A percentile compares a stretch with the other conserved stretches of the same genome.
phyloP scores from a whole-genome alignment of 352 stramenopile species.

The Globisporangium acanthophoron region DNA sequence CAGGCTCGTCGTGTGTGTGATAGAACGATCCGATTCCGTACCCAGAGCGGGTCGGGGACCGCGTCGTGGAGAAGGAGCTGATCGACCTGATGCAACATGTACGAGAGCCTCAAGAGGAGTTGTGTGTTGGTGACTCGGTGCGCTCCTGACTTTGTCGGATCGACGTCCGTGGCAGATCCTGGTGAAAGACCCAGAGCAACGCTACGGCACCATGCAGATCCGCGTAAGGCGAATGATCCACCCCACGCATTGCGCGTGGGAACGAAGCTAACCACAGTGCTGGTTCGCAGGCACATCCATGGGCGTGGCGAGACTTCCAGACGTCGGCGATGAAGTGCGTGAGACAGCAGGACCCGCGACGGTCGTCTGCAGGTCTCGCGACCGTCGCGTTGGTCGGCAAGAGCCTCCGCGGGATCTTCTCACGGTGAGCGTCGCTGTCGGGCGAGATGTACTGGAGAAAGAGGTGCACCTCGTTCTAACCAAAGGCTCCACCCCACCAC shows the following conservation, averaged over 20 bases:
- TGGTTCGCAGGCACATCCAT: slow-evolving; percentile 43
- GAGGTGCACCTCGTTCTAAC: too few species aligned
- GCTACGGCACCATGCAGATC: slow-evolving; percentile 64
- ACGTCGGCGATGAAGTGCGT: slow-evolving; percentile 65
- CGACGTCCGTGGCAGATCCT: slow-evolving; percentile 36
- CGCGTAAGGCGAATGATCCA: slow-evolving; percentile 30
- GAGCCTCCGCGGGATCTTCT: slow-evolving; percentile 49
- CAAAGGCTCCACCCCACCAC: too few species aligned
- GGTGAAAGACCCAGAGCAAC: slow-evolving; percentile 57
- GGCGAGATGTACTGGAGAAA: background rate
- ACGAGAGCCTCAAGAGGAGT: background rate
- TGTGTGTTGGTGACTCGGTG: background rate
- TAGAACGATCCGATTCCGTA: slow-evolving; percentile 67
- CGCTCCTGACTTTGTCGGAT: background rate
- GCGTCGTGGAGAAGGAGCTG: slow-evolving; percentile 44
- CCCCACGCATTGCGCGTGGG: background rate
- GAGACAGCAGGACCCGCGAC: slow-evolving; percentile 38
- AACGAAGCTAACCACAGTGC: background rate
- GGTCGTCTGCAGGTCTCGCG: slow-evolving; percentile 32
- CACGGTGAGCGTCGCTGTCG: slow-evolving; percentile 20
- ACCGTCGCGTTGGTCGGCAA: slow-evolving; percentile 49
- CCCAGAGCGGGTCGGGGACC: slow-evolving; percentile 32
- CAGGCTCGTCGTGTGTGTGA: background rate
- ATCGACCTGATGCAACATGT: slow-evolving; percentile 67
- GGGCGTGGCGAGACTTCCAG: slow-evolving; percentile 71